These are phyloP conservation scores for Boletus sp. DNA, from an alignment of 768 basidiomycete species.

Conservation along the genomic window DNA sequence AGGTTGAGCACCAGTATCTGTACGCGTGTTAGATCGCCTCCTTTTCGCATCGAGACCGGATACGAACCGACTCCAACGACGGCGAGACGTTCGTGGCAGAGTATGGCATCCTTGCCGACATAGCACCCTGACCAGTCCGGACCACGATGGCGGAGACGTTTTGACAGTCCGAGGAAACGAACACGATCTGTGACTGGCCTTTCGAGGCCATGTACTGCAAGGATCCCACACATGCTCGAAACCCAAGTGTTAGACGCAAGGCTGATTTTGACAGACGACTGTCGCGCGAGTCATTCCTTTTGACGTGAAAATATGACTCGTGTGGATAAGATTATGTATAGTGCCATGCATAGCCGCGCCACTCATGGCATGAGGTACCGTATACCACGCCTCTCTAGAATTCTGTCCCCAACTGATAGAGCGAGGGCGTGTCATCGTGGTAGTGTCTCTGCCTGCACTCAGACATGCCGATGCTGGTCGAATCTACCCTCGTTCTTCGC, in stretches of 20 bases:
- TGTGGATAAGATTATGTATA: neutral
- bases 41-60: neutral
- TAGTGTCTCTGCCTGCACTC: no score
- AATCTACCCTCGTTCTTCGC: no score
- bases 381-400: no score
- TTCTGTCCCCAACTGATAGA: no score
- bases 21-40: neutral
- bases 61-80: constrained; percentile 93
- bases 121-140: constrained; percentile 99
- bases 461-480: no score
- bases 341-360: no score
- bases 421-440: no score
- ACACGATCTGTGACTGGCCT: constrained; percentile 67
- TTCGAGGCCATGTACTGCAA: constrained; percentile 78
- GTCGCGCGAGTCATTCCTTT: neutral
- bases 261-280: neutral
- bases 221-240: constrained; percentile 82
- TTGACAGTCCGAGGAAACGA: constrained; percentile 79
- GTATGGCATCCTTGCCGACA: constrained; percentile 74
- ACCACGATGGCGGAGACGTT: constrained; percentile 88
- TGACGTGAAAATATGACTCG: neutral
- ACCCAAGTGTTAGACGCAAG: neutral
- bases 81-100: constrained; percentile 94
- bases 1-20: constrained; percentile 97
- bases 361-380: no score